A percentile compares a stretch with the other conserved stretches of the same genome.
Evolutionary conservation across 169 alveolate species (phyloP).

Genomic region (Plasmodium relictum): DNA sequence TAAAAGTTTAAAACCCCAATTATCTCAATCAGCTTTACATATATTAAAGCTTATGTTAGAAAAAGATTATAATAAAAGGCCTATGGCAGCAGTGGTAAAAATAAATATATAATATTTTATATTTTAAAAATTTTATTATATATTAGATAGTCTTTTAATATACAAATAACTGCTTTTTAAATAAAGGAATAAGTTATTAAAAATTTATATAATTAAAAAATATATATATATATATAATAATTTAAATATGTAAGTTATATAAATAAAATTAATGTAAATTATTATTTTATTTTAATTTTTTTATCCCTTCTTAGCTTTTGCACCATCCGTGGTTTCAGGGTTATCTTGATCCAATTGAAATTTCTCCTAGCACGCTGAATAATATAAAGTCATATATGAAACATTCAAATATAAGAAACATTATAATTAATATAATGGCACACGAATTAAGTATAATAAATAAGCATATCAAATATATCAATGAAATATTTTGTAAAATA

Average conservation of each 20-base stretch:
- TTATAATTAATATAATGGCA: conserved; percentile 72
- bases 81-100: conserved; percentile 76
- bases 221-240: neutral
- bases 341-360: conserved; percentile 53
- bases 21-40: conserved; percentile 66
- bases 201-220: neutral
- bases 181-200: neutral
- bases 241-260: neutral
- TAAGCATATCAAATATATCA: conserved; percentile 51
- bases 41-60: conserved; percentile 77
- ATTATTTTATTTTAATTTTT: neutral
- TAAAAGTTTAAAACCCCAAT: conserved; percentile 24
- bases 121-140: neutral
- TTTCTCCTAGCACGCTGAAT: conserved; percentile 43
- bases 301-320: conserved; percentile 29
- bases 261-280: conserved; percentile 2
- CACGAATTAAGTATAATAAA: conserved; percentile 73
- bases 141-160: too few species aligned
- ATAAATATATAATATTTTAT: neutral
- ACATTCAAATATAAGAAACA: conserved; percentile 71
- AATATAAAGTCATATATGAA: conserved; percentile 75
- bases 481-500: conserved; percentile 58
- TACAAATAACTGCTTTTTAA: neutral
- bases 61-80: conserved; percentile 66
- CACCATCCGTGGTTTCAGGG: conserved; percentile 79